phyloP scores from a whole-genome alignment of 1,284 basidiomycete genomes.

The Rhizoctonia solani region DNA sequence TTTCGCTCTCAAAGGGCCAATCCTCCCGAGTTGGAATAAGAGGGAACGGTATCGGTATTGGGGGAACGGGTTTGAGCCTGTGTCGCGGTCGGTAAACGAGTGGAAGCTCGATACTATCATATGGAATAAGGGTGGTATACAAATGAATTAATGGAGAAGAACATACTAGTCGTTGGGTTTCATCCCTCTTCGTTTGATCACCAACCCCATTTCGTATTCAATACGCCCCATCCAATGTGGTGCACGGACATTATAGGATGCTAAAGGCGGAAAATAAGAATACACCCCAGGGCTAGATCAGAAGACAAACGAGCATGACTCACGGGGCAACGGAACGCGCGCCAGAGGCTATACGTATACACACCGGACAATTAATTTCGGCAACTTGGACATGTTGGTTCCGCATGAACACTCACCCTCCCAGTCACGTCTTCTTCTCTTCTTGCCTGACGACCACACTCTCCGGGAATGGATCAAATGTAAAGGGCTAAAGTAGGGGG shows the following conservation, averaged over 20 bases:
- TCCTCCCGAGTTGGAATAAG: conserved; percentile 23
- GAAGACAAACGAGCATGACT: not conserved
- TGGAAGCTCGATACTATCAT: conserved; percentile 11
- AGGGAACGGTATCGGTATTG: conserved; percentile 17
- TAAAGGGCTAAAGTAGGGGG: too few relatives aligned
- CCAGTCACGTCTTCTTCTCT: conserved; percentile 24
- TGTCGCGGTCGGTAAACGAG: conserved; percentile 6
- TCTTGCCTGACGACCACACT: conserved; percentile 25
- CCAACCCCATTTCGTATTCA: conserved; percentile 10
- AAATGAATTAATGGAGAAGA: not conserved
- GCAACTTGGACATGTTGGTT: not conserved
- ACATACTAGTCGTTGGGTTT: conserved; percentile 25
- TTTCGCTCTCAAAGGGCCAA: conserved; percentile 22
- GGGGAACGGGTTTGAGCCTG: not conserved
- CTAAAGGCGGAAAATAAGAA: not conserved
- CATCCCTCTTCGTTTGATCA: conserved; percentile 8
- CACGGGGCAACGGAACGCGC: conserved; percentile 15
- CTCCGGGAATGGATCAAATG: conserved; percentile 24
- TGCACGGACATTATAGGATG: conserved; percentile 21
- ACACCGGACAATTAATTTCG: not conserved
- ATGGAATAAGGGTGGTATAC: not conserved
- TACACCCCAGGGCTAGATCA: not conserved
- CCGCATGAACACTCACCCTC: conserved; percentile 13
- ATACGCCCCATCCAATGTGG: conserved; percentile 24
- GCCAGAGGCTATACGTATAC: conserved; percentile 15